Evolutionary conservation across 768 basidiomycete species (phyloP).

Genomic region (Fomitopsis pulvina): DNA sequence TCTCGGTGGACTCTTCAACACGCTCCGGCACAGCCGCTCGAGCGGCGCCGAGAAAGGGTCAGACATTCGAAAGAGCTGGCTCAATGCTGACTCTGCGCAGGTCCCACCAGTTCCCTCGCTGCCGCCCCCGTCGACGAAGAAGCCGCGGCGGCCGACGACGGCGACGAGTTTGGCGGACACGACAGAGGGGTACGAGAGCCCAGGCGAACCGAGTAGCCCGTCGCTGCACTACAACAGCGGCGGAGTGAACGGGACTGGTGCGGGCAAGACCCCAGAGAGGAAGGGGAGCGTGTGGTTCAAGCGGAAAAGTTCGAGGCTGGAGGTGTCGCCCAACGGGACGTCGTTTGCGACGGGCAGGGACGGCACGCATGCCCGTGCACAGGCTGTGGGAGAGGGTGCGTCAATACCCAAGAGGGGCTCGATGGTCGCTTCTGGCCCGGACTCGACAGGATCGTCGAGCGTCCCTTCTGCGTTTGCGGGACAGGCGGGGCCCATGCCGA

Average conservation of each 20-base stretch:
- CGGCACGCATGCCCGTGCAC: not conserved
- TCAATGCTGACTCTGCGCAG: constrained; percentile 13
- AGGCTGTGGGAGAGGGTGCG: not conserved
- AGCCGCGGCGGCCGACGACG: constrained; percentile 18
- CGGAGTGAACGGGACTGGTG: constrained; percentile 22
- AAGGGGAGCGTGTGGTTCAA: constrained; percentile 47
- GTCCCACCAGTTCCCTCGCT: constrained; percentile 22
- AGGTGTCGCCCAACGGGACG: constrained; percentile 13
- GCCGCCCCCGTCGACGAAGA: constrained; percentile 5
- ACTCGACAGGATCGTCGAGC: not conserved
- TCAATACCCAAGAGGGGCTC: constrained; percentile 3
- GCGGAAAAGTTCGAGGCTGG: constrained; percentile 38
- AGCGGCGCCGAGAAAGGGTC: constrained; percentile 19
- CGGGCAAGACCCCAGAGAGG: constrained; percentile 28
- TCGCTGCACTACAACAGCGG: not conserved
- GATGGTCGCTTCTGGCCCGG: constrained; percentile 6
- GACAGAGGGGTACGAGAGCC: constrained; percentile 21
- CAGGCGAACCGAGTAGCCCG: constrained; percentile 14
- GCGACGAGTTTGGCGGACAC: constrained; percentile 16
- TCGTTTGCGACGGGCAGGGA: constrained; percentile 17
- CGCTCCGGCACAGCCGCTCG: constrained; percentile 21
- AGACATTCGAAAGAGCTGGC: constrained; percentile 13
- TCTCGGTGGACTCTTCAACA: constrained; percentile 18
- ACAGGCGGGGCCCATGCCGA: not conserved
- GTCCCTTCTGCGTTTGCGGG: constrained; percentile 7